phyloP scores from a whole-genome alignment of 176 grass and related monocot genomes.

The Puya raimondii region DNA sequence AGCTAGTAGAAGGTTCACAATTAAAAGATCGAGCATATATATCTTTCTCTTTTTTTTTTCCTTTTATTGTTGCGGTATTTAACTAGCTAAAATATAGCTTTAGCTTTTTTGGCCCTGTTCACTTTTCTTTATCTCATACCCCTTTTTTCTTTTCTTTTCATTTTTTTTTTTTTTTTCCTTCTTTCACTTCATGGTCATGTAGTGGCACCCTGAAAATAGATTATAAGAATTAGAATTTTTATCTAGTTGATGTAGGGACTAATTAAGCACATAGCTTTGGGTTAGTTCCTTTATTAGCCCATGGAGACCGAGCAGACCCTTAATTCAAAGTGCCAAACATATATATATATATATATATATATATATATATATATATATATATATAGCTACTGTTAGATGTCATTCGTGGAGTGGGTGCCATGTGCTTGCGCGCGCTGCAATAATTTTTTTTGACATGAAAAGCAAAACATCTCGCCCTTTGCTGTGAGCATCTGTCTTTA shows the following conservation, averaged over 20 bases:
- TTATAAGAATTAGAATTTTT: background rate
- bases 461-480: background rate
- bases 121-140: no score
- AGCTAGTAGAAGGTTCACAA: background rate
- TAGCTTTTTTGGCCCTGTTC: no score
- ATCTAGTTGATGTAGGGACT: background rate
- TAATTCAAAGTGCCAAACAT: no score
- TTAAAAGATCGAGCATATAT: background rate
- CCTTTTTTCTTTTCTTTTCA: no score
- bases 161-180: no score
- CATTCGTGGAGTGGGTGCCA: background rate
- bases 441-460: no score
- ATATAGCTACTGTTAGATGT: conserved; percentile 2
- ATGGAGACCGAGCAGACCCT: background rate
- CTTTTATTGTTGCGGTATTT: background rate
- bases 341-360: no score
- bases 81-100: background rate
- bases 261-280: conserved; percentile 4
- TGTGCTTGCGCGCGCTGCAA: background rate
- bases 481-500: background rate
- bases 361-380: no score
- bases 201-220: no score
- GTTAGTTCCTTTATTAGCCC: conserved; percentile 1
- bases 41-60: background rate
- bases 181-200: no score